These are phyloP conservation scores for Erythrobasidium yunnanense DNA, from an alignment of 768 basidiomycete genomes.

Conservation along the genomic window DNA sequence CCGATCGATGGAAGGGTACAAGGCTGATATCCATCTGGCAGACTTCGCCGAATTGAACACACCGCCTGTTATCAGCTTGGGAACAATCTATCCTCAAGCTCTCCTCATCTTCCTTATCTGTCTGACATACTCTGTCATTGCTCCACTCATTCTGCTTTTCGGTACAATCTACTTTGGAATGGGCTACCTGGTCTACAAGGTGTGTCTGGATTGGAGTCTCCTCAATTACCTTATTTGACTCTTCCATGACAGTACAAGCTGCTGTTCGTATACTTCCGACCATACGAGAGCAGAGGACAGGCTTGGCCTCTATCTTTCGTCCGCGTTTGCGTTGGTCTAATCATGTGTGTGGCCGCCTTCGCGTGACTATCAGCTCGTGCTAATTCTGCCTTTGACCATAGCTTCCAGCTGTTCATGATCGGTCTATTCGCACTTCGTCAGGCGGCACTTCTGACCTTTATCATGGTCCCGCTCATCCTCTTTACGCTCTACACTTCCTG, in stretches of 20 bases:
- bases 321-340: conserved; percentile 78
- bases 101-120: conserved; percentile 93
- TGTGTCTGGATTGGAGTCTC: not conserved
- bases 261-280: conserved; percentile 65
- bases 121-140: conserved; percentile 85
- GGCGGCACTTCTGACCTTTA: conserved; percentile 52
- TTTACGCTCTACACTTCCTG: conserved; percentile 72
- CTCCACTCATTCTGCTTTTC: conserved; percentile 87
- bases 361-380: not conserved
- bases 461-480: conserved; percentile 63
- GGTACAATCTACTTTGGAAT: conserved; percentile 94
- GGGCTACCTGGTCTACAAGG: conserved; percentile 89
- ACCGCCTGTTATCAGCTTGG: conserved; percentile 96
- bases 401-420: conserved; percentile 88
- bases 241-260: conserved; percentile 48
- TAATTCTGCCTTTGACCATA: not conserved
- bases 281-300: conserved; percentile 92
- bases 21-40: conserved; percentile 40
- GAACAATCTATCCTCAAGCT: conserved; percentile 90
- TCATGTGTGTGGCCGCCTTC: conserved; percentile 46
- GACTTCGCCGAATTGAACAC: conserved; percentile 94
- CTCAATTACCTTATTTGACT: not conserved
- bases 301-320: conserved; percentile 95
- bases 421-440: conserved; percentile 74
- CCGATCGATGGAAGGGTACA: not conserved